Percentiles rank a stretch among this genome's conserved stretches.
phyloP scores from a whole-genome alignment of 2,329 filamentous ascomycete genomes.

The Alternaria burnsii region DNA sequence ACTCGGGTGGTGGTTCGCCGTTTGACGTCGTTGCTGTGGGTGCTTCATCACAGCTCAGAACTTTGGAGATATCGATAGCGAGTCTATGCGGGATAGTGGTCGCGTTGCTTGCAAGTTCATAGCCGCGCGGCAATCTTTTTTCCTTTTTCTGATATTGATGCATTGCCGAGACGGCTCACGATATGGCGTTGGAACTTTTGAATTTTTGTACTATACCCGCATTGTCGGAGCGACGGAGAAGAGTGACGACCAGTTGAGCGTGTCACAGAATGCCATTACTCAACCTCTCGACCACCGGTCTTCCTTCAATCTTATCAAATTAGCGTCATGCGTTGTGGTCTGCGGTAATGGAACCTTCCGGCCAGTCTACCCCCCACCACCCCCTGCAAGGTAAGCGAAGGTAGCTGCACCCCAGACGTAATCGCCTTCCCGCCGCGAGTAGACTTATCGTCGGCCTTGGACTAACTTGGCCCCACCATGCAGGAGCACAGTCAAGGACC shows the following conservation, averaged over 20 bases:
- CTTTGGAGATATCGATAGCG: conserved; percentile 9
- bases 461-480: conserved; percentile 34
- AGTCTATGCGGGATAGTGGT: conserved; percentile 24
- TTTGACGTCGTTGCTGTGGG: conserved; percentile 51
- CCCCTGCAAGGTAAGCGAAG: conserved; percentile 25
- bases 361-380: background rate
- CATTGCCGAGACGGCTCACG: conserved; percentile 22
- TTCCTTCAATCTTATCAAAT: background rate
- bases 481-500: conserved; percentile 50
- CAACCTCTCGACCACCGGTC: background rate
- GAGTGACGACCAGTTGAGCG: background rate
- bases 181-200: conserved; percentile 26
- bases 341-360: background rate
- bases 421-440: conserved; percentile 19
- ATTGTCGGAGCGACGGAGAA: conserved; percentile 6
- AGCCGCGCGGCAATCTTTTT: background rate
- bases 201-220: conserved; percentile 41
- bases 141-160: conserved; percentile 15
- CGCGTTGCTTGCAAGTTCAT: conserved; percentile 21
- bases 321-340: conserved; percentile 4
- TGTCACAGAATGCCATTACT: background rate
- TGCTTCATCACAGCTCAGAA: conserved; percentile 24
- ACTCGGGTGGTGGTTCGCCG: conserved; percentile 56
- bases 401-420: conserved; percentile 36
- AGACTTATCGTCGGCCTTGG: conserved; percentile 10